Conservation (phyloP, 805 yeast species). For the Danielozyma ontarioensis region DNA sequence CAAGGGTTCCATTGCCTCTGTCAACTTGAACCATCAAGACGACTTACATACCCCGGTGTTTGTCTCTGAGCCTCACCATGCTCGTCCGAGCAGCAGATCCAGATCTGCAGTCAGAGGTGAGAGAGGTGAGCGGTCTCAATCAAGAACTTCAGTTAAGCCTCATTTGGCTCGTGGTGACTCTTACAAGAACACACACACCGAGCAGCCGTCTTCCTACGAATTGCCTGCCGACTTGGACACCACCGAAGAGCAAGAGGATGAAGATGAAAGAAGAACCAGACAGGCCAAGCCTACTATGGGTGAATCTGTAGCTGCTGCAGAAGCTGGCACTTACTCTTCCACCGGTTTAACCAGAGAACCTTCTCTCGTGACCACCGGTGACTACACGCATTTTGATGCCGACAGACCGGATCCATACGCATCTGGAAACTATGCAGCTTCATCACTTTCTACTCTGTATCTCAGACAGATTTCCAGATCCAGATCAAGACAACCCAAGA, state of each 20-base stretch:
- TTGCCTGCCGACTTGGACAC: slow-evolving; percentile 34
- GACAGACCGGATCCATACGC: slow-evolving; percentile 22
- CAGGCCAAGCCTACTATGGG: slow-evolving; percentile 40
- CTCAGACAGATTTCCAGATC: slow-evolving; percentile 64
- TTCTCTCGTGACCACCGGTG: slow-evolving; percentile 41
- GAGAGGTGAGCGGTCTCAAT: slow-evolving; percentile 18
- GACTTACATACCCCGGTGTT: slow-evolving; percentile 15
- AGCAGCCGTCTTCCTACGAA: slow-evolving; percentile 40
- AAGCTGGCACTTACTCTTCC: slow-evolving; percentile 6
- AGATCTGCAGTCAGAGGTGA: slow-evolving; percentile 17
- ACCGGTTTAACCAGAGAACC: slow-evolving; percentile 22
- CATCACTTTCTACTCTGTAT: slow-evolving; percentile 48
- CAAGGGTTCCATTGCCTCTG: slow-evolving; percentile 6
- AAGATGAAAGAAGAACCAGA: slow-evolving; percentile 36
- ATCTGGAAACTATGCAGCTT: slow-evolving; percentile 21
- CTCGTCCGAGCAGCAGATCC: slow-evolving; percentile 20
- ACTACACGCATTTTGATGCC: slow-evolving; percentile 41
- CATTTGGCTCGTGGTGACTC: slow-evolving; percentile 78
- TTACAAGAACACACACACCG: slow-evolving; percentile 53
- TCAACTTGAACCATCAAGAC: slow-evolving; percentile 8
- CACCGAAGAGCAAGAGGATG: slow-evolving; percentile 23
- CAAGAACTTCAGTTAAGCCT: slow-evolving; percentile 33
- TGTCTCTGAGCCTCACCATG: slow-evolving; percentile 8
- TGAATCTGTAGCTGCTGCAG: slow-evolving; percentile 42
- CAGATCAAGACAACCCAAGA: slow-evolving; percentile 43